A percentile compares a stretch with the other conserved stretches of the same genome.
Evolutionary conservation across 1,284 basidiomycete genomes (phyloP).

Genomic region (Ustilago tritici): DNA sequence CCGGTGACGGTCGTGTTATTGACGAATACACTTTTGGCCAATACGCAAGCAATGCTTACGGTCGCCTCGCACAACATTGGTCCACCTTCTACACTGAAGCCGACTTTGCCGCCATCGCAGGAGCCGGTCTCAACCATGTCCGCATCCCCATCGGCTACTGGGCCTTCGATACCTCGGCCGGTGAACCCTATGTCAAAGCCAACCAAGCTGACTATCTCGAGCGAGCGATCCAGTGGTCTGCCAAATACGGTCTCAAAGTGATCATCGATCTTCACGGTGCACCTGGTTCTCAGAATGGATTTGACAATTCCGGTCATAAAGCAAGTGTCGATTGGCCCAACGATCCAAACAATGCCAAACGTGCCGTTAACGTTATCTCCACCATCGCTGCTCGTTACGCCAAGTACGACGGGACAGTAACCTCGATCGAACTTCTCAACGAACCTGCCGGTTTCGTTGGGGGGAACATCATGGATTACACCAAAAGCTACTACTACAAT

Average conservation of each 20-base stretch:
- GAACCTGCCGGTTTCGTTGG: constrained; percentile 58
- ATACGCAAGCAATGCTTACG: constrained; percentile 69
- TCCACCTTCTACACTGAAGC: constrained; percentile 82
- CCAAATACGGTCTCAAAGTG: constrained; percentile 81
- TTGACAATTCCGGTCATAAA: constrained; percentile 76
- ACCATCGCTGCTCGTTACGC: constrained; percentile 67
- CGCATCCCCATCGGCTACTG: constrained; percentile 91
- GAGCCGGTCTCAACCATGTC: constrained; percentile 75
- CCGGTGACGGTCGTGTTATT: constrained; percentile 70
- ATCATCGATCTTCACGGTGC: constrained; percentile 78
- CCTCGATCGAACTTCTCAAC: constrained; percentile 64
- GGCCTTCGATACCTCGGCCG: constrained; percentile 84
- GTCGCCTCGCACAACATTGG: constrained; percentile 75
- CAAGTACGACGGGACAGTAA: constrained; percentile 61
- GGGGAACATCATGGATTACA: constrained; percentile 41
- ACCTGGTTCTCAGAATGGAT: constrained; percentile 71
- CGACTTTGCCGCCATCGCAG: constrained; percentile 78
- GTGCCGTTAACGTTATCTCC: constrained; percentile 79
- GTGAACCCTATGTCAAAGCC: constrained; percentile 86
- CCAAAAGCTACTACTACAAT: constrained; percentile 49
- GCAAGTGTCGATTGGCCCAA: constrained; percentile 80
- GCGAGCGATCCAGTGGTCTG: constrained; percentile 82
- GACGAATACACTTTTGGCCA: constrained; percentile 89
- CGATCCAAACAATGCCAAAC: constrained; percentile 76
- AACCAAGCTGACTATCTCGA: constrained; percentile 76